Base-by-base conservation (phyloP, 306 rosid genomes). In the Benincasa hispida region DNA sequence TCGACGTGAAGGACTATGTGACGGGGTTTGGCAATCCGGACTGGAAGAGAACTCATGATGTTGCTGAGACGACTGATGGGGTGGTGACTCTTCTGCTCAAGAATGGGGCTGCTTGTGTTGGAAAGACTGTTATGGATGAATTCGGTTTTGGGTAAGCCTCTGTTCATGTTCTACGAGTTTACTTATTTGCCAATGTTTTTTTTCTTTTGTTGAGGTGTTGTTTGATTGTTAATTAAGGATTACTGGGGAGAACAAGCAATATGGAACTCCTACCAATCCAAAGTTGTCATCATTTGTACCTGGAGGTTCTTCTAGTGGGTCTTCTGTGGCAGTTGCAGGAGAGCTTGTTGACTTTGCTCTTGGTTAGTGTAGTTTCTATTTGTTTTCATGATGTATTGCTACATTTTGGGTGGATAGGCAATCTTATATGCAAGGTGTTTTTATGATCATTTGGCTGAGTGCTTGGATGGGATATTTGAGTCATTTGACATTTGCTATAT, bases 291-390 rank as follows among this genome's bases (percentile, higher is more conserved):
- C 87, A 0, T 83, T 81, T 66, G 78, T 91, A 39, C 93, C 91
- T 3, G 96, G 93, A 51, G 96, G 93, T 48, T 88, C 96, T 58
- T 87, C 90, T 63, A 80, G 91, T 78, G 93, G 93, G 79, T 86
- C 96, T 30, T 93, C 91, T 25, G 96, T 91, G 58, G 90, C 96
- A 35, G 96, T 88, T 86, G 93, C 93, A 28, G 89, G 88, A 30
- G 85, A 83, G 37, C 83, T 90, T n/a, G 90, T 86, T 15, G 96
- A 91, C 81, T 88, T 88, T 24, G 87, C 96, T 58, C 82, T 91
- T 57, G 96, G 96, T 88, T 67, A 79, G 81, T 53, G 66, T 35
- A 19, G 6, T 55, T 74, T 8, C 13, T 22, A n/a, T 76, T 48
- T 45, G 18, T 60, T 45, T n/a, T 39, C 13, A 34, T 34, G 28